Conservation (phyloP, 2,329 filamentous ascomycete species). For the Arthrobotrys megalospora region DNA sequence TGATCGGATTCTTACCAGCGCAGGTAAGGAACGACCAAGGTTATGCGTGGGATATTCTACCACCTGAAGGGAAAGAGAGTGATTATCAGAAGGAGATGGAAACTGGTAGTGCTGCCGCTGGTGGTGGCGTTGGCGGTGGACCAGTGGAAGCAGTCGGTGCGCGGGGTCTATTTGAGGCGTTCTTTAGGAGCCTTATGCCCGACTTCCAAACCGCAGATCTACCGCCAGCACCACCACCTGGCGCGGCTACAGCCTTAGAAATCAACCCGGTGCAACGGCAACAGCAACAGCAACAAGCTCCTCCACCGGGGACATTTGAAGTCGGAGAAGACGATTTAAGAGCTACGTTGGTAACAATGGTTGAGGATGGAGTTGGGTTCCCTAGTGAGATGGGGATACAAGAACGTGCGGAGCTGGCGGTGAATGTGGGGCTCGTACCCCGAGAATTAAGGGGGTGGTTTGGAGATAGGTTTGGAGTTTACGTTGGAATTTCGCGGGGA, state of each 20-base stretch:
- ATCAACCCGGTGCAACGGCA: background rate
- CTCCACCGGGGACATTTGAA: conserved; percentile 52
- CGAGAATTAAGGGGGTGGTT: conserved; percentile 32
- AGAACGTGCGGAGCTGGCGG: conserved; percentile 24
- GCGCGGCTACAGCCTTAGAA: background rate
- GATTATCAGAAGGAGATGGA: conserved; percentile 61
- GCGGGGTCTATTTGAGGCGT: conserved; percentile 44
- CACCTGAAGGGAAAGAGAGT: conserved; percentile 72
- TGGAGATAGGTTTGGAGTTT: conserved; percentile 8
- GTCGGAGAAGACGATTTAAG: conserved; percentile 61
- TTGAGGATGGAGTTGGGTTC: conserved; percentile 59
- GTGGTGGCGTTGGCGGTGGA: background rate
- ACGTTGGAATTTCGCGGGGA: background rate
- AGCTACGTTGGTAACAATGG: conserved; percentile 64
- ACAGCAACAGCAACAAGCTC: background rate
- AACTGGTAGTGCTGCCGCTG: background rate
- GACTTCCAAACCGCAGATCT: conserved; percentile 27
- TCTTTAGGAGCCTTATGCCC: conserved; percentile 50
- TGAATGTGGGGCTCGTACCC: conserved; percentile 40
- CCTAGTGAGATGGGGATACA: background rate
- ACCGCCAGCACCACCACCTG: background rate
- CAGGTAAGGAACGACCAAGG: conserved; percentile 76
- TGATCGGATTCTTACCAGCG: conserved; percentile 80
- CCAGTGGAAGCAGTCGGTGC: background rate
- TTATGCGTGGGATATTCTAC: conserved; percentile 86